phyloP scores from a whole-genome alignment of 805 yeast genomes.

The Saccharomyces kudriavzevii region DNA sequence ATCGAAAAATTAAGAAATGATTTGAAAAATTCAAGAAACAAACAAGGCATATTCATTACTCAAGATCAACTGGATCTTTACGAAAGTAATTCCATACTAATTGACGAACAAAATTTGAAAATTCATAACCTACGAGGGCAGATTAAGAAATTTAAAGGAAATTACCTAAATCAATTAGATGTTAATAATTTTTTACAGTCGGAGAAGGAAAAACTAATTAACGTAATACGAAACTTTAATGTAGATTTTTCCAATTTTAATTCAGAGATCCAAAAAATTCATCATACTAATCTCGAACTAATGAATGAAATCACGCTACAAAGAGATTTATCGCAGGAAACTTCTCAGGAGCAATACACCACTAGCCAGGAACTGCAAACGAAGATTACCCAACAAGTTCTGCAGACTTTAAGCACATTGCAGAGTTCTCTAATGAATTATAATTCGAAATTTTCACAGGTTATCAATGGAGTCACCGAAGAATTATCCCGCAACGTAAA shows the following conservation, averaged over 20 bases:
- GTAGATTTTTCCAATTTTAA: conserved; percentile 10
- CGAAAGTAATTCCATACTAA: conserved; percentile 42
- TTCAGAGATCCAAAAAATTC: conserved; percentile 10
- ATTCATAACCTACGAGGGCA: conserved; percentile 43
- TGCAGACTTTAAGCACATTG: neutral
- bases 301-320: conserved; percentile 9
- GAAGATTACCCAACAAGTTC: neutral
- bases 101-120: conserved; percentile 43
- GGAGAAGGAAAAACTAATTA: conserved; percentile 6
- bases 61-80: conserved; percentile 32
- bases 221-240: conserved; percentile 15
- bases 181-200: conserved; percentile 15
- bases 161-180: conserved; percentile 32
- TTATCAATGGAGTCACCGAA: conserved; percentile 2
- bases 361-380: neutral
- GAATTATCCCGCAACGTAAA: conserved; percentile 5
- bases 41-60: conserved; percentile 60
- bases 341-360: conserved; percentile 6
- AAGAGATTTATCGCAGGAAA: conserved; percentile 9
- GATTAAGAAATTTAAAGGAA: conserved; percentile 34
- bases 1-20: conserved; percentile 52
- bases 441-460: conserved; percentile 3
- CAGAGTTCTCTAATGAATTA: neutral
- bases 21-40: conserved; percentile 51
- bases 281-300: conserved; percentile 10